These are phyloP conservation scores for Lachnum nothofagi DNA, from an alignment of 2,329 filamentous ascomycete species.

Conservation along the genomic window DNA sequence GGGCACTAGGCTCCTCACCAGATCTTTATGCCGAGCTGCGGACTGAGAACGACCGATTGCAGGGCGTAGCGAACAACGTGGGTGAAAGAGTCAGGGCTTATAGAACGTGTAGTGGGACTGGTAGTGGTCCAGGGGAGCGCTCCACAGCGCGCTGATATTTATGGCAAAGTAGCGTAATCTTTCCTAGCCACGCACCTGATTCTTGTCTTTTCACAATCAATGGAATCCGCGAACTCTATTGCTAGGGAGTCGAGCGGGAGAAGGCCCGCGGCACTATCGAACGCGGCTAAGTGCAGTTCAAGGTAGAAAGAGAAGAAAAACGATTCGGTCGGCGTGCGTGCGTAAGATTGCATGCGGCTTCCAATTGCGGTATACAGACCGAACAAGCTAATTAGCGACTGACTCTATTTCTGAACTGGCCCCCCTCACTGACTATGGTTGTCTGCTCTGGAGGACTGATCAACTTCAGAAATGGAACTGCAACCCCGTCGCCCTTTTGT, in stretches of 20 bases:
- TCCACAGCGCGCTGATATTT: slow-evolving; percentile 20
- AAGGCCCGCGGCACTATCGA: slow-evolving; percentile 14
- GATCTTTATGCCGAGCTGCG: slow-evolving; percentile 28
- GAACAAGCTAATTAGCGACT: slow-evolving; percentile 24
- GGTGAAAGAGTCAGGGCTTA: slow-evolving; percentile 33
- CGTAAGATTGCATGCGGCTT: slow-evolving; percentile 26
- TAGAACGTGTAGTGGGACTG: slow-evolving; percentile 23
- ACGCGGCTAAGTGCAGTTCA: slow-evolving; percentile 11
- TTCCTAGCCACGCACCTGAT: slow-evolving; percentile 18
- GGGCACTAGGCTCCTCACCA: slow-evolving; percentile 31
- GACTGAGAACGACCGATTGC: slow-evolving; percentile 32
- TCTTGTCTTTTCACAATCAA: slow-evolving; percentile 18
- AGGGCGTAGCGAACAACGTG: slow-evolving; percentile 30
- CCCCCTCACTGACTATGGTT: slow-evolving; percentile 13
- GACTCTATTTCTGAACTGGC: slow-evolving; percentile 17
- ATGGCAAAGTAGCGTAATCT: slow-evolving; percentile 18
- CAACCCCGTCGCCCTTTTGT: slow-evolving; percentile 16
- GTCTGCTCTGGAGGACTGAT: slow-evolving; percentile 17
- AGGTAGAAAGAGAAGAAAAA: slow-evolving; percentile 15
- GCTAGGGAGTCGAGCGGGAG: slow-evolving; percentile 16
- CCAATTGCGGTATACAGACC: slow-evolving; percentile 25
- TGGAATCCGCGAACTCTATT: slow-evolving; percentile 18
- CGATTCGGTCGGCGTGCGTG: slow-evolving; percentile 13
- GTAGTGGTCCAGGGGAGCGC: slow-evolving; percentile 14
- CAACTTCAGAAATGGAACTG: slow-evolving; percentile 18